These are phyloP conservation scores for Yamadazyma triangularis DNA, from an alignment of 1,139 yeast genomes.

Conservation along the genomic window DNA sequence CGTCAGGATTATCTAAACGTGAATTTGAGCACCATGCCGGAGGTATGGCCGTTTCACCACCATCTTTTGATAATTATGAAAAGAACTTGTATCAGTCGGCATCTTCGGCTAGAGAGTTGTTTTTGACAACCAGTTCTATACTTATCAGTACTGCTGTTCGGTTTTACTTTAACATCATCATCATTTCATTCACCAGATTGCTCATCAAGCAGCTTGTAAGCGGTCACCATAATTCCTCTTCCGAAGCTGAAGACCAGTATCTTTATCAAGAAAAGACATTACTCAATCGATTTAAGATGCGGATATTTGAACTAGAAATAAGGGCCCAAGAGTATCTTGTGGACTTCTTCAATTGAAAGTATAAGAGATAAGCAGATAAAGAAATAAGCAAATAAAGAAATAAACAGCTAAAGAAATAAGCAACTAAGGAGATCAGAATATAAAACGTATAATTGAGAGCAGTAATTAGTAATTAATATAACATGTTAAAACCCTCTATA, in stretches of 20 bases:
- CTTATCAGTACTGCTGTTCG: conserved; percentile 50
- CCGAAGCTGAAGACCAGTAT: conserved; percentile 20
- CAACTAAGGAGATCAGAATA: no score
- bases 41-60: conserved; percentile 1
- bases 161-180: conserved; percentile 61
- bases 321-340: conserved; percentile 26
- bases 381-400: no score
- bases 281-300: conserved; percentile 18
- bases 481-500: no score
- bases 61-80: not conserved
- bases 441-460: no score
- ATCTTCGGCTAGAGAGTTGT: conserved; percentile 65
- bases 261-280: conserved; percentile 17
- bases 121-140: conserved; percentile 58
- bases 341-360: conserved; percentile 15
- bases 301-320: conserved; percentile 25
- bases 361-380: no score
- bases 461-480: no score
- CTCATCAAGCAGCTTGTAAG: conserved; percentile 31
- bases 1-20: conserved; percentile 9
- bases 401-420: no score
- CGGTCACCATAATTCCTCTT: conserved; percentile 10
- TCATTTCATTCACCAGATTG: conserved; percentile 55
- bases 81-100: conserved; percentile 51
- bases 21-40: conserved; percentile 10